These are phyloP conservation scores for Linnemannia schmuckeri DNA, from an alignment of 192 early-diverging fungal genomes.

Conservation along the genomic window DNA sequence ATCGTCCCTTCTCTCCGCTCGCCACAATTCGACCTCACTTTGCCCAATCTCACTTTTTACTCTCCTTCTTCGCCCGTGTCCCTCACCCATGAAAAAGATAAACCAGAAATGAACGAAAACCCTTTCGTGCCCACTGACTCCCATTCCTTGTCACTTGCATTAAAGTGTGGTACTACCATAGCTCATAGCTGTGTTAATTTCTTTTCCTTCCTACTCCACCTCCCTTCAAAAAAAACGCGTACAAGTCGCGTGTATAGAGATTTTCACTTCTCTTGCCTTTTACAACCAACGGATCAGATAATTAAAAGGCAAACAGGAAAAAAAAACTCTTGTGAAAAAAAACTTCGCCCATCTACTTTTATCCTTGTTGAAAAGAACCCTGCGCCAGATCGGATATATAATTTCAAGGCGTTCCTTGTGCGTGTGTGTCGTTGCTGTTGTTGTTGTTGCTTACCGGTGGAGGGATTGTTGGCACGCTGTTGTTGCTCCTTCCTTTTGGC, in stretches of 20 bases:
- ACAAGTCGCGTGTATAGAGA: not conserved
- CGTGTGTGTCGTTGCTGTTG: not conserved
- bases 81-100: no score
- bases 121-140: no score
- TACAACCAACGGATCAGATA: not conserved
- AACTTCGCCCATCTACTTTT: not conserved
- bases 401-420: no score
- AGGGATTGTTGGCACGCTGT: constrained; percentile 7
- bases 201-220: not conserved
- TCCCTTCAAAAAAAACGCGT: not conserved
- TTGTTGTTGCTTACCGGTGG: constrained; percentile 17
- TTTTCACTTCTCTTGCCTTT: not conserved
- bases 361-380: not conserved
- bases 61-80: no score
- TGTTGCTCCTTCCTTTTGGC: constrained; percentile 16
- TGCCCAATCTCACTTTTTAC: no score
- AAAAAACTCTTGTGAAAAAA: not conserved
- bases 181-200: not conserved
- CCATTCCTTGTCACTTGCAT: no score
- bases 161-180: no score
- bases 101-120: no score
- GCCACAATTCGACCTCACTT: no score
- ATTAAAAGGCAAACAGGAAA: not conserved
- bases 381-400: constrained; percentile 6
- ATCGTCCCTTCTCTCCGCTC: no score